Evolutionary conservation across 495 filamentous ascomycete species (phyloP), one percentile per base, ranked within the genome.

Genomic region (Penicillium salamii): DNA sequence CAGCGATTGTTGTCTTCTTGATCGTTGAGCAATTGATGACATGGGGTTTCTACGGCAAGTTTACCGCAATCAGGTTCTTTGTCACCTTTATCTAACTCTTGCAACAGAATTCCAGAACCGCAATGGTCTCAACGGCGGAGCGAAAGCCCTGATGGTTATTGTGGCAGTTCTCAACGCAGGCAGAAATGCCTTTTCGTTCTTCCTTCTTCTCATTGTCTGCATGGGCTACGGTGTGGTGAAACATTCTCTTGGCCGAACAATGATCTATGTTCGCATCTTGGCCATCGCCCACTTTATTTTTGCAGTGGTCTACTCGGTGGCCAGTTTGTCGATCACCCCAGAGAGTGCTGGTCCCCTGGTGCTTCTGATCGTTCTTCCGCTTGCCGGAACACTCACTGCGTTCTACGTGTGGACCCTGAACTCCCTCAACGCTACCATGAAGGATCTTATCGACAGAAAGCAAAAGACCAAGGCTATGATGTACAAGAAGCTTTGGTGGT

Each of bases 401-500:
- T 99, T 99, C 71, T 99, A 99, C 68, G 86, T 99, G 52, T 99
- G 95, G 93, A 99, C 93, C 13, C 79, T 99, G 59, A 97, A 95
- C 74, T 92, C 91, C 6, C 77, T 99, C 47, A 96, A 91, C 64
- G 71, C 82, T 39, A 99, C 93, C 0, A 93, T 96, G 78, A 97
- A 97, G 70, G 92, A 97, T 61, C 81, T 99, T 6, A 77, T 88
- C 12, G 90, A 93, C 61, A 84, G 93, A 36, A 97, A 96, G 69
- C 93, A 99, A 70, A 88, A 85, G 65, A 85, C 86, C 48, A 99
- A 99, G 66, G 87, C 88, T 17, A 68, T 81, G 65, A 99, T 99
- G 93, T 99, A 97, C 75, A 90, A 89, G 71, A 95, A 95, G 68
- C 84, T 99, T 19, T 99, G 93, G 93, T 99, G 89, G 89, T 91